Percentiles rank a stretch among this genome's conserved stretches.
phyloP scores from a whole-genome alignment of 2,329 filamentous ascomycete species.

The Colletotrichum sp. region DNA sequence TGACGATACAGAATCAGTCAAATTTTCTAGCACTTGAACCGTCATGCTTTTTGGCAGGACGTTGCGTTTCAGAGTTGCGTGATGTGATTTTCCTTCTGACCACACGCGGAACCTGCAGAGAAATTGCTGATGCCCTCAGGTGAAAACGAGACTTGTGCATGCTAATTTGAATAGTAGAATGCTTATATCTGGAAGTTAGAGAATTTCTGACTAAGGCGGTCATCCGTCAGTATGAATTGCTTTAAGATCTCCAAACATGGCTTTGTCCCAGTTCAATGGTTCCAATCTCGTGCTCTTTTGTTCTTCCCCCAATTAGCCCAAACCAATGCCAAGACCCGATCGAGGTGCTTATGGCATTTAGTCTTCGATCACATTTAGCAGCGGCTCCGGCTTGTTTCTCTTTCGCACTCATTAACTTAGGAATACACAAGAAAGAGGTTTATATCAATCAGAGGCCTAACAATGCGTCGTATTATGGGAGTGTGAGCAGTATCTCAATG shows the following conservation, averaged over 20 bases:
- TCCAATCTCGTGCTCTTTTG: not conserved
- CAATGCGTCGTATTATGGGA: not conserved
- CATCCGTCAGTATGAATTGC: not conserved
- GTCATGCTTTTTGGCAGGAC: fast-evolving
- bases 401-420: not conserved
- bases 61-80: not conserved
- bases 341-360: fast-evolving
- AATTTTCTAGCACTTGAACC: not conserved
- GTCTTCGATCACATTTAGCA: not conserved
- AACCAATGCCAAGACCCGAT: not conserved
- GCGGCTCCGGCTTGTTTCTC: not conserved
- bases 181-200: fast-evolving
- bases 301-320: fast-evolving
- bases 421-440: not conserved
- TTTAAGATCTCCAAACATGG: not conserved
- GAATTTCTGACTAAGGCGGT: not conserved
- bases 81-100: not conserved
- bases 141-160: not conserved
- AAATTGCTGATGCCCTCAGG: not conserved
- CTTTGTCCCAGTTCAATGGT: not conserved
- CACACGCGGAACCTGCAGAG: not conserved
- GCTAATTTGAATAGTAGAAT: fast-evolving
- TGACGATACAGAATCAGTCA: not conserved
- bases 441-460: not conserved
- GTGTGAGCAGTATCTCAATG: not conserved